Evolutionary conservation across 306 rosid species (phyloP), one percentile per base, ranked within the genome.

Genomic region (Begonia fuchsioides): DNA sequence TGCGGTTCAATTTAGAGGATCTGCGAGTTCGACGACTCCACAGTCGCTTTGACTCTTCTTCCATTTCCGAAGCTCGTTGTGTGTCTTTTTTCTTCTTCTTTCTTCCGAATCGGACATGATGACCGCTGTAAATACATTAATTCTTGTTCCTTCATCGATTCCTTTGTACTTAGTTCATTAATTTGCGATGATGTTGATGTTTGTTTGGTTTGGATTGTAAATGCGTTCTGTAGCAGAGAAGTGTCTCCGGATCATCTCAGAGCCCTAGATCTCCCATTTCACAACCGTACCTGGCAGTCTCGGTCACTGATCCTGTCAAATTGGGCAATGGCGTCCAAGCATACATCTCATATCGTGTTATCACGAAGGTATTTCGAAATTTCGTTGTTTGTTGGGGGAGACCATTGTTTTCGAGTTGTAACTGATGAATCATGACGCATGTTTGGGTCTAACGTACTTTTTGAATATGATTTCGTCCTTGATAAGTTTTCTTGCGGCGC

Each of bases 301-400:
- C 81, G 10, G 92, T 90, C 19, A 75, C 87, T 35, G 98, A 90
- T 79, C 95, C 95, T 41, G 95, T 90, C 56, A 90, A 90, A 69
- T 81, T 90, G 59, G 95, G 98, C 66, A 90, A 85, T 81, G 97
- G 97, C 70, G 95, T 90, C 61, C 97, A 90, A 65, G 78, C 97
- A 38, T 90, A 84, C 59, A 76, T 90, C 70, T 90, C 97, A 17
- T 90, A 90, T 62, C 87, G 97, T 63, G 98, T 84, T 62, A 79
- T 85, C 70, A 81, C 95, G 38, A 80, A 73, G 79, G 98, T 90
- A 59, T 47, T 57, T 47, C 0, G 13, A 12, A 43, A 47, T 38
- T 50, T 38, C 12, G 40, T 11, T 18, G 15, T 43, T 13, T 17
- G 48, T 61, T 14, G 14, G 41, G 5, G 4, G 43, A 13, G 43